Conservation (phyloP, 495 filamentous ascomycete species). For the Xylaria intraflava region DNA sequence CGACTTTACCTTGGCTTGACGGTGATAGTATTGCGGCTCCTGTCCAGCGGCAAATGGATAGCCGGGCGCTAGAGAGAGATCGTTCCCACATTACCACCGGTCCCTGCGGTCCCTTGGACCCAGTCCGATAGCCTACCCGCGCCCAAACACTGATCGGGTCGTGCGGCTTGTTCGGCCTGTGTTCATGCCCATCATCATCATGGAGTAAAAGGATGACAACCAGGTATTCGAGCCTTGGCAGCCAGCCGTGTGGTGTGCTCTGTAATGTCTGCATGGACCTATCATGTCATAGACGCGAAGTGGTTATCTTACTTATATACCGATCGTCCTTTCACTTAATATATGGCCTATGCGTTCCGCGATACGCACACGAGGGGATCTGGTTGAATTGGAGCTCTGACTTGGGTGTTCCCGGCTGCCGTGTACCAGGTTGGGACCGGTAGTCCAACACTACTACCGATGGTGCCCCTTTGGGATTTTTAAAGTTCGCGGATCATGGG, state of each 20-base stretch:
- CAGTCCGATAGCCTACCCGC: conserved; percentile 9
- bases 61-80: background rate
- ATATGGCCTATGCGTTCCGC: no score
- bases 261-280: no score
- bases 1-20: background rate
- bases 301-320: no score
- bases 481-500: background rate
- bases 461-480: background rate
- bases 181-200: no score
- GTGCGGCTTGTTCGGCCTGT: background rate
- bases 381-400: no score
- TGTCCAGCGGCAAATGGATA: conserved; percentile 1
- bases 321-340: no score
- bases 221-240: conserved; percentile 2
- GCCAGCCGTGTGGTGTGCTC: no score
- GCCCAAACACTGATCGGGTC: background rate
- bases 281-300: no score
- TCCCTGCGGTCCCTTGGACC: background rate
- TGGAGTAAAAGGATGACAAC: no score
- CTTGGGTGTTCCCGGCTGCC: no score
- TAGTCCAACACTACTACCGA: background rate
- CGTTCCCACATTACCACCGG: background rate
- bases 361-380: no score
- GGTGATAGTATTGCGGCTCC: background rate
- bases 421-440: no score